Base-by-base conservation (phyloP, 305 asterid genomes). In the Lippia alba region DNA sequence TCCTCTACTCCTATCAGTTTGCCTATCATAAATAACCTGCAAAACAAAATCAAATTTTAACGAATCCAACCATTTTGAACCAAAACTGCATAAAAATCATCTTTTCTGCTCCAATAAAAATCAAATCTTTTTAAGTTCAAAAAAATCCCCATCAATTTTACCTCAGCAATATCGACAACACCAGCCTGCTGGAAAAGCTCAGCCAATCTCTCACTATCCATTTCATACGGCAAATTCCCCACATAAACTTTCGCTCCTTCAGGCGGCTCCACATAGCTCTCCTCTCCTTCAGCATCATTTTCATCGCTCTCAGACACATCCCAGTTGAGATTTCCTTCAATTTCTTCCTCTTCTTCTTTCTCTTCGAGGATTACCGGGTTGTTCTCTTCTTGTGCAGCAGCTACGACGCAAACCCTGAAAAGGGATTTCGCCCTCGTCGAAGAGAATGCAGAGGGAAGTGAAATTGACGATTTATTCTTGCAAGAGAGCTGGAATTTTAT, bases 231-330 rank as follows among this genome's bases (percentile, higher is more conserved):
- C 83, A 94, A 82, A 78, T 94, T 94, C 50, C 99, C 99, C 66
- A 94, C 94, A 70, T 79, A 94, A 78, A 94, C 56, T 74, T 90
- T 91, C 0, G 99, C 93, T 39, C 84, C 97, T 76, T 92, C 98
- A 8, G 88, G 66, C 9, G 91, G 91, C 70, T 90, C 94, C 41
- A 46, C 72, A 30, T 50, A 81, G 65, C 12, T 80, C 14, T 64
- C 89, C n/a, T 17, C 76, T 41, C 55, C 49, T 3, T 44, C 49
- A 0, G 4, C 80, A 48, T 61, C 84, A 39, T 55, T 32, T 12
- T 67, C 82, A 49, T 56, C 60, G 3, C 50, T 85, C 18, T 44
- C 49, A 44, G 77, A 45, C 9, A 71, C 57, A 39, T 19, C 81
- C 86, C 80, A 80, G 57, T 68, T 62, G 69, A 75, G 69, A 19